Evolutionary conservation across 768 basidiomycete genomes (phyloP).

Genomic region (Pleurotus salmoneostramineus): DNA sequence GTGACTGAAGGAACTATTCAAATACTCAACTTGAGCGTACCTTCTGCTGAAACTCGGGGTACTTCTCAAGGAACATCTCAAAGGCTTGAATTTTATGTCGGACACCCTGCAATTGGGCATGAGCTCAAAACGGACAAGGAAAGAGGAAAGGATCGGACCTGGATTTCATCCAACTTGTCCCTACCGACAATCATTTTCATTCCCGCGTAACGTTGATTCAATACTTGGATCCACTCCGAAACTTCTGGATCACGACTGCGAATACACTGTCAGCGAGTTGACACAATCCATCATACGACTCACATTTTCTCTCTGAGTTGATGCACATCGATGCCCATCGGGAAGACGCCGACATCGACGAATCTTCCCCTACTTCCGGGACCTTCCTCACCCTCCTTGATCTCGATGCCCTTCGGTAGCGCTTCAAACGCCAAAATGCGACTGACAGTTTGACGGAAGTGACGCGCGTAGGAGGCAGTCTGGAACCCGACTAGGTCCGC

Average conservation of each 20-base stretch:
- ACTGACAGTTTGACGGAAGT: slow-evolving; percentile 82
- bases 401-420: slow-evolving; percentile 77
- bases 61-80: slow-evolving; percentile 73
- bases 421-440: slow-evolving; percentile 80
- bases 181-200: slow-evolving; percentile 86
- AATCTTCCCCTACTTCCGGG: slow-evolving; percentile 45
- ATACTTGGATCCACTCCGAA: slow-evolving; percentile 71
- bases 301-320: slow-evolving; percentile 65
- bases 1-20: neutral
- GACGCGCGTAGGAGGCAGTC: slow-evolving; percentile 77
- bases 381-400: slow-evolving; percentile 32
- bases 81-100: slow-evolving; percentile 82
- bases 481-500: slow-evolving; percentile 95
- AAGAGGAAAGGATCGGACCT: slow-evolving; percentile 29
- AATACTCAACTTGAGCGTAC: slow-evolving; percentile 22
- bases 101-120: slow-evolving; percentile 46
- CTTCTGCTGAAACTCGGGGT: slow-evolving; percentile 79
- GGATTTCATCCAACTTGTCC: slow-evolving; percentile 86
- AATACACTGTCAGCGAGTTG: neutral
- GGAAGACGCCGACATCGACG: slow-evolving; percentile 85
- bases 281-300: slow-evolving; percentile 14
- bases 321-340: slow-evolving; percentile 84
- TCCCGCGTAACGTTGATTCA: slow-evolving; percentile 80
- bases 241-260: slow-evolving; percentile 71
- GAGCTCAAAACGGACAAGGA: neutral